Evolutionary conservation across 2,329 filamentous ascomycete genomes (phyloP).

Genomic region (Claviceps sp.): DNA sequence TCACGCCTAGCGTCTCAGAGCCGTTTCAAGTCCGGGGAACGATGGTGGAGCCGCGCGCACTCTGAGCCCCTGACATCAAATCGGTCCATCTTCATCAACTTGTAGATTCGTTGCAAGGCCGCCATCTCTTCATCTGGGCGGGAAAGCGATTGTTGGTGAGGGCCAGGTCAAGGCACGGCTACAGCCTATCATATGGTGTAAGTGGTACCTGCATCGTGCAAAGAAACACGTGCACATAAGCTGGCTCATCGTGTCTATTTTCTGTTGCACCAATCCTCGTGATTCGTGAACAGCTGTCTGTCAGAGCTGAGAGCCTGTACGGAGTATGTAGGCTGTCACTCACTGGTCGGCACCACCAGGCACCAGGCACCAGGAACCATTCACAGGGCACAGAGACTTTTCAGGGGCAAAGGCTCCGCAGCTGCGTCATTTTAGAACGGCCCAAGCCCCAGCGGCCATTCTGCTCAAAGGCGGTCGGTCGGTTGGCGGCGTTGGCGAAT

Average conservation of each 20-base stretch:
- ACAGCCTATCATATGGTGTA: no score
- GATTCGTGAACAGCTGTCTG: no score
- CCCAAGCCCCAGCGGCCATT: neutral
- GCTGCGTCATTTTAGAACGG: slow-evolving; percentile 1
- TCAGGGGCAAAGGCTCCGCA: neutral
- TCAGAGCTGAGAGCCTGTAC: no score
- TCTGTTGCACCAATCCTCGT: no score
- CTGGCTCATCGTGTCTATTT: no score
- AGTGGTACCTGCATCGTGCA: no score
- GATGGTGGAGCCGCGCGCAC: neutral
- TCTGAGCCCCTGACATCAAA: slow-evolving; percentile 2
- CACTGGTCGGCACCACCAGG: neutral
- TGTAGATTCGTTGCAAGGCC: neutral
- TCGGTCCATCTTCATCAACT: neutral
- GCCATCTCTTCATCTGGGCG: neutral
- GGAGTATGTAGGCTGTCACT: no score
- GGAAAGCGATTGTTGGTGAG: no score
- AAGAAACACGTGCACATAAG: no score
- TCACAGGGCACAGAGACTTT: neutral
- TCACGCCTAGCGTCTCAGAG: neutral
- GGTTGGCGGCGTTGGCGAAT: no score
- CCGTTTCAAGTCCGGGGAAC: slow-evolving; percentile 4
- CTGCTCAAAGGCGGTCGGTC: neutral
- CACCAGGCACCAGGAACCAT: neutral
- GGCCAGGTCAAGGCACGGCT: no score